Evolutionary conservation across 140 eudicot species (phyloP).

Genomic region (Senecio squalidus): DNA sequence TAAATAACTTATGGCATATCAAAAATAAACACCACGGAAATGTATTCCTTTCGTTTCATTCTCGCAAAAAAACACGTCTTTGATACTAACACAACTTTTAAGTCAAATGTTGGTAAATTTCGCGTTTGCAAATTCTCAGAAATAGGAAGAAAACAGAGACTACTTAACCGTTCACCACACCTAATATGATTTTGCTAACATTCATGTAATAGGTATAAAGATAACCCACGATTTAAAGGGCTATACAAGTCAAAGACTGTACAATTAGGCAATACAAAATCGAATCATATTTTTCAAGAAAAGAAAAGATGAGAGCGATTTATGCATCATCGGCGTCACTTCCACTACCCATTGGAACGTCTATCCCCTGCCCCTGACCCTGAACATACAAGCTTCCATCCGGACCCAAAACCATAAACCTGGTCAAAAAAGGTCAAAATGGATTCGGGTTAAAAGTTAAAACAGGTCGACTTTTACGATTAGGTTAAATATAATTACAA

Average conservation of each 20-base stretch:
- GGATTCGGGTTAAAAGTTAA: background rate
- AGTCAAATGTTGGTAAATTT: background rate
- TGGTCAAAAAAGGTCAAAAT: constrained; percentile 7
- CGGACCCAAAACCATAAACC: constrained; percentile 81
- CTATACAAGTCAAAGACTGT: constrained; percentile 5
- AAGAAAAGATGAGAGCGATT: background rate
- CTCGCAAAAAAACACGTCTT: background rate
- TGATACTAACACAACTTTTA: background rate
- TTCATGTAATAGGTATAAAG: background rate
- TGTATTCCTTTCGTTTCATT: background rate
- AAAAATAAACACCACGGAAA: too few relatives aligned
- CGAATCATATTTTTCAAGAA: too few relatives aligned
- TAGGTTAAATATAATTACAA: too few relatives aligned
- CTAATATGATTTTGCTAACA: background rate
- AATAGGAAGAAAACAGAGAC: background rate
- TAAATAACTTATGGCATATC: too few relatives aligned
- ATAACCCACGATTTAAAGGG: background rate
- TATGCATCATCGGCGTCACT: constrained; percentile 50
- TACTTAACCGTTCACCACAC: background rate
- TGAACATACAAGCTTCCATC: constrained; percentile 58
- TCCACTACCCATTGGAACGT: constrained; percentile 39
- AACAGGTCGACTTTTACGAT: too few relatives aligned
- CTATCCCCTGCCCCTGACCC: constrained; percentile 40
- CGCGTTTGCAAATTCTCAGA: background rate
- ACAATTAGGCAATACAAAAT: too few relatives aligned